phyloP scores from a whole-genome alignment of 305 asterid species.

The Ajuga reptans region DNA sequence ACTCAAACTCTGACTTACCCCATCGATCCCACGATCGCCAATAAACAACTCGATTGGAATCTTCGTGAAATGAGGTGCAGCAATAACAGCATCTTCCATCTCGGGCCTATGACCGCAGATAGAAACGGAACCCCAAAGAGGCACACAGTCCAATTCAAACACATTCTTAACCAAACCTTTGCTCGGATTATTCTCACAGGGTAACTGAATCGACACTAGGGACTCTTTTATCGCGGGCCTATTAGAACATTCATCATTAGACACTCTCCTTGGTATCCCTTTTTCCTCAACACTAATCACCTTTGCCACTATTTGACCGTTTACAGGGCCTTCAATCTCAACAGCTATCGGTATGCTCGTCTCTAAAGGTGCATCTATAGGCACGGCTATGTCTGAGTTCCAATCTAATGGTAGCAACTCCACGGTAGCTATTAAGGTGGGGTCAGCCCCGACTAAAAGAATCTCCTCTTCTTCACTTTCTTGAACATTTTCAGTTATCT shows the following conservation, averaged over 20 bases:
- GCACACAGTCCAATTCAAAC: slow-evolving; percentile 72
- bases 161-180: slow-evolving; percentile 60
- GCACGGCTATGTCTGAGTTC: slow-evolving; percentile 32
- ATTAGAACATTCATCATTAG: slow-evolving; percentile 24
- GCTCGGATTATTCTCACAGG: slow-evolving; percentile 36
- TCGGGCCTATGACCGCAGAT: slow-evolving; percentile 72
- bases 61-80: slow-evolving; percentile 63
- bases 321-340: slow-evolving; percentile 56
- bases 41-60: slow-evolving; percentile 68
- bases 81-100: slow-evolving; percentile 77
- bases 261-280: no score
- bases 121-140: slow-evolving; percentile 86
- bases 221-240: slow-evolving; percentile 55
- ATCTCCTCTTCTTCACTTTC: slow-evolving; percentile 42
- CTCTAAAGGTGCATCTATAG: slow-evolving; percentile 33
- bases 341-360: slow-evolving; percentile 66
- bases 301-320: slow-evolving; percentile 69
- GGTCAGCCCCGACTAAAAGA: slow-evolving; percentile 35
- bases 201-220: slow-evolving; percentile 49
- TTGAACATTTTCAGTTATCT: slow-evolving; percentile 19
- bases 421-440: slow-evolving; percentile 23
- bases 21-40: slow-evolving; percentile 44
- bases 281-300: slow-evolving; percentile 69
- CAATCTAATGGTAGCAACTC: slow-evolving; percentile 48
- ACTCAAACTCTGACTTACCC: slow-evolving; percentile 53